Evolutionary conservation across 1,139 yeast species (phyloP).

Genomic region (Insectozyma bohioensis): DNA sequence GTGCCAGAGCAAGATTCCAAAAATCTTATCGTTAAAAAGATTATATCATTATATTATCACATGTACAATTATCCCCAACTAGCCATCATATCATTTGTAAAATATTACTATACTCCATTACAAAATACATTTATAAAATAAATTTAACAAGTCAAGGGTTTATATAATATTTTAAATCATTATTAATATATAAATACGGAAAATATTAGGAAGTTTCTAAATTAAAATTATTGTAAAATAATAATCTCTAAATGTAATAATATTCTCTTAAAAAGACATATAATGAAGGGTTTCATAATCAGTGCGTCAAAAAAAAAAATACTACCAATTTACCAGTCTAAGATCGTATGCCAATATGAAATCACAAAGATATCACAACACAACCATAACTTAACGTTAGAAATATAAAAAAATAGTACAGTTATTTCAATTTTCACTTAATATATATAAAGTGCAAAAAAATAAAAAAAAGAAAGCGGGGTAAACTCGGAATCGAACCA

Average conservation of each 20-base stretch:
- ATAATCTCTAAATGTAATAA: too few species aligned
- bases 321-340: too few species aligned
- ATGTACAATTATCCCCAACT: conserved; percentile 7
- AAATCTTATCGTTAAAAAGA: conserved; percentile 94
- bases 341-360: too few species aligned
- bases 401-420: too few species aligned
- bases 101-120: conserved; percentile 9
- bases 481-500: conserved; percentile 26
- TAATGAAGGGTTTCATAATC: too few species aligned
- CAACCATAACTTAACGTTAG: too few species aligned
- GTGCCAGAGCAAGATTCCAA: conserved; percentile 99
- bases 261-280: too few species aligned
- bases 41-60: conserved; percentile 7
- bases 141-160: conserved; percentile 7
- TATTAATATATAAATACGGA: conserved; percentile 11
- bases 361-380: too few species aligned
- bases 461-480: conserved; percentile 16
- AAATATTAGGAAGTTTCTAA: conserved; percentile 5
- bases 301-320: too few species aligned
- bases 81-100: conserved; percentile 7
- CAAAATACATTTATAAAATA: neutral
- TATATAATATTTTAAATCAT: conserved; percentile 12
- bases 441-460: conserved; percentile 4
- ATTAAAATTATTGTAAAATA: too few species aligned
- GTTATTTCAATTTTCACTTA: too few species aligned